These are phyloP conservation scores for Aspergillus conjunctus DNA, from an alignment of 495 filamentous ascomycete species.

Conservation along the genomic window DNA sequence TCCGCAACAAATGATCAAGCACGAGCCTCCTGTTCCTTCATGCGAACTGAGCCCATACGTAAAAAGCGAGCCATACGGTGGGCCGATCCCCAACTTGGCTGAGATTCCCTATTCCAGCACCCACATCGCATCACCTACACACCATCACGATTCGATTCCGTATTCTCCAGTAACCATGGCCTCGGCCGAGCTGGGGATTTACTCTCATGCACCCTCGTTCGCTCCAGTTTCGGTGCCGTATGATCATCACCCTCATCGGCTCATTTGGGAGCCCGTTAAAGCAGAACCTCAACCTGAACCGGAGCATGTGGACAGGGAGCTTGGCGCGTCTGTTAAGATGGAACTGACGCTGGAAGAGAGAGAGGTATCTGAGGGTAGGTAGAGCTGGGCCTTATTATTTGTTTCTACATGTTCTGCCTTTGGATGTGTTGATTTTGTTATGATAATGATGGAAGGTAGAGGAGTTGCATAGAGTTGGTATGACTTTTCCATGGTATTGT, in stretches of 20 bases:
- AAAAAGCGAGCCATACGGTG: constrained; percentile 27
- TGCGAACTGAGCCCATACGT: constrained; percentile 21
- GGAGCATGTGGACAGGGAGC: background rate
- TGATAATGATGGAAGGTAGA: background rate
- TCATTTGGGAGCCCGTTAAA: constrained; percentile 27
- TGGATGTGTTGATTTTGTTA: background rate
- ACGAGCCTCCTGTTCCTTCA: constrained; percentile 10
- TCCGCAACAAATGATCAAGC: constrained; percentile 17
- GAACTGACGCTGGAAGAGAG: background rate
- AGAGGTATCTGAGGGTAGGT: background rate
- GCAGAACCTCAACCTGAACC: constrained; percentile 16
- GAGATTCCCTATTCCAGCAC: constrained; percentile 23
- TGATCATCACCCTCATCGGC: background rate
- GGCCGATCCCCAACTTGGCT: constrained; percentile 10
- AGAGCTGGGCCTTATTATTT: background rate
- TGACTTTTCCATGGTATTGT: too few species aligned
- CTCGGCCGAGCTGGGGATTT: background rate
- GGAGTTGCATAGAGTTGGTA: too few species aligned
- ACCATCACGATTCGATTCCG: background rate
- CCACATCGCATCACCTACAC: constrained; percentile 4
- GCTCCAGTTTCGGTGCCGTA: background rate
- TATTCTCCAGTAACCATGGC: background rate
- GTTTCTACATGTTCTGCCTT: background rate
- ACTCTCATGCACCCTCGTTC: background rate
- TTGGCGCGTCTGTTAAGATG: background rate